A percentile compares a stretch with the other conserved stretches of the same genome.
Evolutionary conservation across 225 moss, liverwort and hornwort genomes (phyloP).

Genomic region (Straminergon stramineum): DNA sequence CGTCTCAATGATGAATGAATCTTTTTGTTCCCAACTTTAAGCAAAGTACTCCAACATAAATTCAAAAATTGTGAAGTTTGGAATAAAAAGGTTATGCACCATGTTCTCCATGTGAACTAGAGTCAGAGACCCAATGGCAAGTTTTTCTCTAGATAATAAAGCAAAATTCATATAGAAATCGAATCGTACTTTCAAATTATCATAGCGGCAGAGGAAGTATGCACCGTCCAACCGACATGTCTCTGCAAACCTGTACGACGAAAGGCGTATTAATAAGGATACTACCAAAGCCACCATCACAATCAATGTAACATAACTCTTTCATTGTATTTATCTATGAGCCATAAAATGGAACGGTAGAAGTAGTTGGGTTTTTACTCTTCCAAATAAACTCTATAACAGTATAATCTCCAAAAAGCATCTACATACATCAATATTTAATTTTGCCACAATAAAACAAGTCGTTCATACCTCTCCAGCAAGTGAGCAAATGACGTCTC

Average conservation of each 20-base stretch:
- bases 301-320: background rate
- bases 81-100: background rate
- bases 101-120: background rate
- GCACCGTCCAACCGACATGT: slow-evolving; percentile 93
- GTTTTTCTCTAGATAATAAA: background rate
- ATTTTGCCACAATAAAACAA: background rate
- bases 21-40: background rate
- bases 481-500: slow-evolving; percentile 80
- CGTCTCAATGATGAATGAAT: background rate
- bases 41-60: background rate
- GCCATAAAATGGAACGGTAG: background rate
- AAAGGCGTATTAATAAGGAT: background rate
- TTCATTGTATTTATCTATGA: background rate
- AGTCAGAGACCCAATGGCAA: background rate
- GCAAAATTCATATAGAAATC: background rate
- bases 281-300: background rate
- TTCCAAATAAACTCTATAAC: background rate
- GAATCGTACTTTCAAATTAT: slow-evolving; percentile 74
- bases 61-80: background rate
- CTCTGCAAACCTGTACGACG: slow-evolving; percentile 66
- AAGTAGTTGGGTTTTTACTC: background rate
- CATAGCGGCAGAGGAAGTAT: slow-evolving; percentile 94
- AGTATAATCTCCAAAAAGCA: background rate
- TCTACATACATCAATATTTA: background rate
- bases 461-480: slow-evolving; percentile 58